Conservation (phyloP, 306 rosid genomes). For the Hippophae rhamnoides region DNA sequence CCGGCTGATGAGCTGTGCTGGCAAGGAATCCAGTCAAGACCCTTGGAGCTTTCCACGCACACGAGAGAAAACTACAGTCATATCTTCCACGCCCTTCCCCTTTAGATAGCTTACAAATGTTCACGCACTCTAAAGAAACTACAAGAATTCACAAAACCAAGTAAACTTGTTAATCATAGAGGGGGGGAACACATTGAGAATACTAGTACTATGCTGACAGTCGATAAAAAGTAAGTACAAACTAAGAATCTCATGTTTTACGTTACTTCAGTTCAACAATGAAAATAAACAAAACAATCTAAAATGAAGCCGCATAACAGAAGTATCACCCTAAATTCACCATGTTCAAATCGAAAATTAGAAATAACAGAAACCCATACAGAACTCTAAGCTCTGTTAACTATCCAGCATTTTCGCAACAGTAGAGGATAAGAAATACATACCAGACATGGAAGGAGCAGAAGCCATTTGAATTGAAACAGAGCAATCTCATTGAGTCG, state of each 20-base stretch:
- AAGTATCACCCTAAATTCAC: slow-evolving; percentile 9
- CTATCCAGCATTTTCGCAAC: slow-evolving; percentile 21
- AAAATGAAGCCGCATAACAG: slow-evolving; percentile 4
- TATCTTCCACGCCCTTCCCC: slow-evolving; percentile 74
- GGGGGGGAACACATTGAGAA: too few species aligned
- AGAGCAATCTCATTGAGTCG: slow-evolving; percentile 78
- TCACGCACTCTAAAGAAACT: slow-evolving; percentile 94
- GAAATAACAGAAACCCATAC: slow-evolving; percentile 6
- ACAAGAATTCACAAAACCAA: slow-evolving; percentile 20
- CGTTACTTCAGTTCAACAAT: not conserved
- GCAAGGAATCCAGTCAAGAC: slow-evolving; percentile 88
- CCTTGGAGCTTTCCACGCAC: slow-evolving; percentile 97
- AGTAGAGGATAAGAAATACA: slow-evolving; percentile 6
- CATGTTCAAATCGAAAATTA: not conserved
- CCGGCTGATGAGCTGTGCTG: slow-evolving; percentile 64
- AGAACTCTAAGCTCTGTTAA: slow-evolving; percentile 5
- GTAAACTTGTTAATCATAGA: slow-evolving; percentile 19
- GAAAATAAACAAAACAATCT: not conserved
- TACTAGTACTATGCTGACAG: slow-evolving; percentile 6
- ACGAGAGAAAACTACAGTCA: slow-evolving; percentile 68
- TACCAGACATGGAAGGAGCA: slow-evolving; percentile 90
- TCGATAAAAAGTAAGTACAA: slow-evolving; percentile 2
- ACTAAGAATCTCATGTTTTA: not conserved
- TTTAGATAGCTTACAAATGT: slow-evolving; percentile 60
- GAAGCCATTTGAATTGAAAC: slow-evolving; percentile 51